A percentile compares a stretch with the other conserved stretches of the same genome.
Conservation (phyloP, 306 rosid genomes). For the Luffa aegyptiaca region DNA sequence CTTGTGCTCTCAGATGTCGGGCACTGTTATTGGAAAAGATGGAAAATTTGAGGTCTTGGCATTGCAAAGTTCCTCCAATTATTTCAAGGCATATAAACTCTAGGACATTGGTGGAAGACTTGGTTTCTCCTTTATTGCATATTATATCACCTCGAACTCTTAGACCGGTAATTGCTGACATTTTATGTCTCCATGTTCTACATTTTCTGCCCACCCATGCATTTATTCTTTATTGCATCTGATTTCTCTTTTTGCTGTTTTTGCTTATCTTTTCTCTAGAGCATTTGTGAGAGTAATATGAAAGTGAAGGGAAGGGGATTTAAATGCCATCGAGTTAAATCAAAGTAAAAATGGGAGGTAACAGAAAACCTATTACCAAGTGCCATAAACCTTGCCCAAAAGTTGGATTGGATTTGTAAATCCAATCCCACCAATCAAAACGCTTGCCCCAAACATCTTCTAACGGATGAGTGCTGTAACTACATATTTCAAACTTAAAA, state of each 20-base stretch:
- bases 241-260: background rate
- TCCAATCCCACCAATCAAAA: background rate
- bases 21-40: conserved; percentile 45
- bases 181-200: background rate
- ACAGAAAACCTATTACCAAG: background rate
- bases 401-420: background rate
- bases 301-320: background rate
- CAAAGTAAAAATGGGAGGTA: background rate
- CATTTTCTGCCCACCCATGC: background rate
- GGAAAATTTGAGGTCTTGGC: conserved; percentile 73
- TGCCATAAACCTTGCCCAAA: background rate
- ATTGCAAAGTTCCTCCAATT: conserved; percentile 48
- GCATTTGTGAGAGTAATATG: background rate
- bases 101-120: conserved; percentile 64
- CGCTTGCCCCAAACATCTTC: background rate
- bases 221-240: background rate
- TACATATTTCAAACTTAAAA: background rate
- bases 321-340: background rate
- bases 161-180: conserved; percentile 53
- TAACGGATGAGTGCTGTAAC: background rate
- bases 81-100: conserved; percentile 69
- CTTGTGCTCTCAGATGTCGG: conserved; percentile 42
- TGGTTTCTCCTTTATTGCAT: conserved; percentile 67
- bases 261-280: background rate
- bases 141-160: conserved; percentile 75